phyloP scores from a whole-genome alignment of 768 basidiomycete species.

The Tulasnella sp. region DNA sequence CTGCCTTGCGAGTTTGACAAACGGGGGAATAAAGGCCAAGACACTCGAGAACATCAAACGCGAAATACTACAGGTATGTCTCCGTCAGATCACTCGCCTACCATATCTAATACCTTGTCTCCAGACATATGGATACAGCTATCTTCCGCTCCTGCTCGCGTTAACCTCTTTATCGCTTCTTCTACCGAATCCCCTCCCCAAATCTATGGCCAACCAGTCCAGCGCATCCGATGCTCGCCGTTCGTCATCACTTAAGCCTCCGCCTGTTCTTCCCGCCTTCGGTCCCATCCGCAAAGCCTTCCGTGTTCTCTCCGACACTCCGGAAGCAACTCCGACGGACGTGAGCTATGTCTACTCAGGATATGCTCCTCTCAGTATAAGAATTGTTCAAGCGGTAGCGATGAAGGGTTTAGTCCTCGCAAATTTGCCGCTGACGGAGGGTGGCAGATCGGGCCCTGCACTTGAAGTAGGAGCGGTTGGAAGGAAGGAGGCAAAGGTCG shows the following conservation, averaged over 20 bases:
- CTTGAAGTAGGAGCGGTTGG: constrained; percentile 21
- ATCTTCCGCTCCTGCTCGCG: constrained; percentile 48
- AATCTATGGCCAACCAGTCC: constrained; percentile 45
- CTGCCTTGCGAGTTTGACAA: constrained; percentile 82
- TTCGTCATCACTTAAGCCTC: constrained; percentile 24
- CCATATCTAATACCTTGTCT: constrained; percentile 28
- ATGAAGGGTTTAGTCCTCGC: constrained; percentile 84
- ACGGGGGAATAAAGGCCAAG: constrained; percentile 86
- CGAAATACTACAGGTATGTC: constrained; percentile 84
- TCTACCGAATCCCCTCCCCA: constrained; percentile 67
- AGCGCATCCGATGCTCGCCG: constrained; percentile 57
- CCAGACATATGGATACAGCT: constrained; percentile 66
- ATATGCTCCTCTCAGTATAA: constrained; percentile 89
- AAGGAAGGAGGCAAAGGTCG: constrained; percentile 37
- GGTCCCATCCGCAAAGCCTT: constrained; percentile 74
- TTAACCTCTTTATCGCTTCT: constrained; percentile 50
- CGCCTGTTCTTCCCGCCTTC: constrained; percentile 55
- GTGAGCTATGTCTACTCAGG: constrained; percentile 97
- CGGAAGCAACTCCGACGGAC: constrained; percentile 71
- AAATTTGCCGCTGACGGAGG: constrained; percentile 22
- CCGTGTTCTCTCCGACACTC: constrained; percentile 89
- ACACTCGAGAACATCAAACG: constrained; percentile 84
- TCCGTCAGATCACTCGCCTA: constrained; percentile 26
- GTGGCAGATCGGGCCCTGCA: constrained; percentile 12
- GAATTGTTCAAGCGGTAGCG: constrained; percentile 89